These are phyloP conservation scores for Candida sanyaensis DNA, from an alignment of 1,139 yeast species.

Conservation along the genomic window DNA sequence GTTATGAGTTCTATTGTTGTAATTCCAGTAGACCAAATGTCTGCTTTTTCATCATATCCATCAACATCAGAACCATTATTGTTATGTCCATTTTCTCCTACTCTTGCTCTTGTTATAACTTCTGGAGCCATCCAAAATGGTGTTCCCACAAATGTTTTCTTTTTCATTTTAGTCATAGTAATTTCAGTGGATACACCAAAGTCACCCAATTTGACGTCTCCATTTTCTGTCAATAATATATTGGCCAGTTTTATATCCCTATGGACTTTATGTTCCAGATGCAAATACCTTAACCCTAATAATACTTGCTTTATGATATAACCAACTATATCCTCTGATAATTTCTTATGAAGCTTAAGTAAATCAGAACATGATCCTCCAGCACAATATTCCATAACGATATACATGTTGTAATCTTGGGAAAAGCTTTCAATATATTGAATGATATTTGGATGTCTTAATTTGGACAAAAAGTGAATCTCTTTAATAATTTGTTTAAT, in stretches of 20 bases:
- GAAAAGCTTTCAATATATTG: slow-evolving; percentile 64
- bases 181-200: slow-evolving; percentile 87
- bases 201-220: slow-evolving; percentile 74
- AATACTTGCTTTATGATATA: slow-evolving; percentile 62
- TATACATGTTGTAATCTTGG: slow-evolving; percentile 71
- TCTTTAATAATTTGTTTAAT: slow-evolving; percentile 67
- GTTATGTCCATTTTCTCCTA: slow-evolving; percentile 77
- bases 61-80: slow-evolving; percentile 22
- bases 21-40: slow-evolving; percentile 87
- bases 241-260: slow-evolving; percentile 86
- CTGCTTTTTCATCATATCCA: slow-evolving; percentile 80
- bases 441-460: slow-evolving; percentile 67
- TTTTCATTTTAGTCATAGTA: slow-evolving; percentile 57
- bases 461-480: slow-evolving; percentile 66
- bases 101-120: slow-evolving; percentile 54
- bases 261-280: slow-evolving; percentile 73
- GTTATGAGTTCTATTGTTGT: slow-evolving; percentile 74
- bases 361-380: slow-evolving; percentile 89
- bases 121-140: slow-evolving; percentile 98
- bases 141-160: slow-evolving; percentile 82
- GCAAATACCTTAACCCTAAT: slow-evolving; percentile 69
- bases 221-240: slow-evolving; percentile 62
- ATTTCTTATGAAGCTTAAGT: slow-evolving; percentile 48
- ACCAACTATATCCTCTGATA: slow-evolving; percentile 61
- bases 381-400: slow-evolving; percentile 90